Conservation (phyloP, 1,139 yeast genomes). For the Kazachstania sp. region DNA sequence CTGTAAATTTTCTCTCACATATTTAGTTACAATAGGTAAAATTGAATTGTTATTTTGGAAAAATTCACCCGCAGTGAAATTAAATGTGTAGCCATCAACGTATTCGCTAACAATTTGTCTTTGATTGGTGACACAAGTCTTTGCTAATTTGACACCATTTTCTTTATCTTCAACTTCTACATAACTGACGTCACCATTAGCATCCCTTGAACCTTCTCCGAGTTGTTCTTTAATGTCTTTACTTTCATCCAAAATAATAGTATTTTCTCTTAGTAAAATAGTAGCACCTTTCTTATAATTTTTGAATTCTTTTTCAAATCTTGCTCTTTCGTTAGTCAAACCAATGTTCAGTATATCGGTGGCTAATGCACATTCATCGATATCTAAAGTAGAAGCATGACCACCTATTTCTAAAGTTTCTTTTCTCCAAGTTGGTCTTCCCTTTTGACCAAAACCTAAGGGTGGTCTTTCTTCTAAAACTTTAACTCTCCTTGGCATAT, state of each 20-base stretch:
- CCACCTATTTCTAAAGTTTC: constrained; percentile 39
- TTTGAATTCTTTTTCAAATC: constrained; percentile 42
- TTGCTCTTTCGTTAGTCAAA: constrained; percentile 57
- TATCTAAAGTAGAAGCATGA: constrained; percentile 55
- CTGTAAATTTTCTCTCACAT: constrained; percentile 63
- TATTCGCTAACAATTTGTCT: constrained; percentile 76
- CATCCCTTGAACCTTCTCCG: constrained; percentile 40
- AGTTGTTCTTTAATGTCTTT: constrained; percentile 31
- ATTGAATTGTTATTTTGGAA: constrained; percentile 94
- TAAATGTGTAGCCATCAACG: constrained; percentile 65
- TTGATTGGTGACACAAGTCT: constrained; percentile 51
- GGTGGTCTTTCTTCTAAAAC: constrained; percentile 44
- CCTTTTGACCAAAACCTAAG: constrained; percentile 84
- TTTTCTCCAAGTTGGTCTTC: constrained; percentile 62
- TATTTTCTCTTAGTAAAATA: constrained; percentile 70
- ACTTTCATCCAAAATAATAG: constrained; percentile 34
- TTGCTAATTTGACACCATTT: constrained; percentile 28
- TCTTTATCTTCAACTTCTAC: constrained; percentile 20
- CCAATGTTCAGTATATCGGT: constrained; percentile 71
- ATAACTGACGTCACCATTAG: constrained; percentile 32
- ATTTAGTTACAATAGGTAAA: constrained; percentile 68
- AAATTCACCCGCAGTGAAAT: constrained; percentile 88
- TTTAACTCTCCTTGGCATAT: constrained; percentile 46
- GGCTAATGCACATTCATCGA: constrained; percentile 89
- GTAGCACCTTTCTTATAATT: constrained; percentile 81